phyloP scores from a whole-genome alignment of 176 grass and related monocot species.

The Musa schizocarpa region DNA sequence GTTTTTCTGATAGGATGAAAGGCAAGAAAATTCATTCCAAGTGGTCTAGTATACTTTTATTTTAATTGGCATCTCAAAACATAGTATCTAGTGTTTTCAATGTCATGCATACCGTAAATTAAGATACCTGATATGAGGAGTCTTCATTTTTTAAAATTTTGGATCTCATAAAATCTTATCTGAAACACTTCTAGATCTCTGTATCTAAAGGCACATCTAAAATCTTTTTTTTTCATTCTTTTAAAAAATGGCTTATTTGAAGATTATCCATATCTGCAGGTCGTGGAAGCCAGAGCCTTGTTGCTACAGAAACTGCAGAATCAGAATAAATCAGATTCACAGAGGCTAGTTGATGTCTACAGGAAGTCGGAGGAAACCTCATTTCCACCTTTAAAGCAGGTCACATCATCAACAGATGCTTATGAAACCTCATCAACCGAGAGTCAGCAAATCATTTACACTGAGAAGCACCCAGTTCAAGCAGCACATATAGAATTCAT shows the following conservation, averaged over 20 bases:
- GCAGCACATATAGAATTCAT: conserved; percentile 27
- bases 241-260: conserved; percentile 3
- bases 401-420: conserved; percentile 15
- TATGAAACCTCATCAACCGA: conserved; percentile 17
- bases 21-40: too few relatives aligned
- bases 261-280: conserved; percentile 24
- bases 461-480: conserved; percentile 26
- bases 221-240: conserved; percentile 4
- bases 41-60: too few relatives aligned
- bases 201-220: too few relatives aligned
- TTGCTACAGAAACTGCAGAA: conserved; percentile 36
- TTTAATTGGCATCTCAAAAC: too few relatives aligned
- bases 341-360: conserved; percentile 7
- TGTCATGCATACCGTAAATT: too few relatives aligned
- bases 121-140: too few relatives aligned
- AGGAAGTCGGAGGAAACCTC: conserved; percentile 18
- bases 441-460: conserved; percentile 19
- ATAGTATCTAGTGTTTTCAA: too few relatives aligned
- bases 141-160: too few relatives aligned
- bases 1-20: too few relatives aligned
- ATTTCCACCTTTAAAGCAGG: background rate
- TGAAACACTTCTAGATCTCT: too few relatives aligned
- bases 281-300: conserved; percentile 49
- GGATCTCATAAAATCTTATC: too few relatives aligned
- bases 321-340: conserved; percentile 33